Evolutionary conservation across 352 stramenopile species (phyloP).

Genomic region (Phytopythium boreale): DNA sequence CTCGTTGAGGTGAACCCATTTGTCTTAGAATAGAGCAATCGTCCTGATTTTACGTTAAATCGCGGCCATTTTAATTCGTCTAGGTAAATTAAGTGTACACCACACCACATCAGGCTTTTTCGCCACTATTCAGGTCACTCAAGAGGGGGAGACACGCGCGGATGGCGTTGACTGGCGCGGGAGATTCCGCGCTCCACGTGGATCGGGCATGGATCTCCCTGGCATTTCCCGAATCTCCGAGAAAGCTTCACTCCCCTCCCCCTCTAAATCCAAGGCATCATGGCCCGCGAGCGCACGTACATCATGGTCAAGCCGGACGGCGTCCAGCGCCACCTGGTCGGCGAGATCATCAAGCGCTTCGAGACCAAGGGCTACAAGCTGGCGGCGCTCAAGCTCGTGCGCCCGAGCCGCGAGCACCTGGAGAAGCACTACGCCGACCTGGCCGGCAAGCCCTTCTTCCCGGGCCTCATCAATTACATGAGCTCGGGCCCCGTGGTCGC

Average conservation of each 20-base stretch:
- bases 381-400: conserved; percentile 92
- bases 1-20: conserved; percentile 3
- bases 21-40: background rate
- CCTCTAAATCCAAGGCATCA: conserved; percentile 11
- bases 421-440: conserved; percentile 93
- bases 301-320: conserved; percentile 98
- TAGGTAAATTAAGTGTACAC: background rate
- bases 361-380: conserved; percentile 98
- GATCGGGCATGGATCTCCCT: background rate
- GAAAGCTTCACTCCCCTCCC: background rate
- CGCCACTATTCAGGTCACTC: background rate
- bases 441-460: conserved; percentile 93
- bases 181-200: background rate
- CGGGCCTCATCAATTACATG: conserved; percentile 96
- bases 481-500: conserved; percentile 89
- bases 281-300: conserved; percentile 67
- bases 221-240: conserved; percentile 10
- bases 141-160: background rate
- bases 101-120: background rate
- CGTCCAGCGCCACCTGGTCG: conserved; percentile 94
- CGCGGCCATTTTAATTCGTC: background rate
- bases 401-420: conserved; percentile 68
- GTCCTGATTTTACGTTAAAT: background rate
- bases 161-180: background rate
- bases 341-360: conserved; percentile 98